Evolutionary conservation across 2,329 filamentous ascomycete species (phyloP), one percentile per base, ranked within the genome.

Genomic region (Teratosphaeria nubilosa): DNA sequence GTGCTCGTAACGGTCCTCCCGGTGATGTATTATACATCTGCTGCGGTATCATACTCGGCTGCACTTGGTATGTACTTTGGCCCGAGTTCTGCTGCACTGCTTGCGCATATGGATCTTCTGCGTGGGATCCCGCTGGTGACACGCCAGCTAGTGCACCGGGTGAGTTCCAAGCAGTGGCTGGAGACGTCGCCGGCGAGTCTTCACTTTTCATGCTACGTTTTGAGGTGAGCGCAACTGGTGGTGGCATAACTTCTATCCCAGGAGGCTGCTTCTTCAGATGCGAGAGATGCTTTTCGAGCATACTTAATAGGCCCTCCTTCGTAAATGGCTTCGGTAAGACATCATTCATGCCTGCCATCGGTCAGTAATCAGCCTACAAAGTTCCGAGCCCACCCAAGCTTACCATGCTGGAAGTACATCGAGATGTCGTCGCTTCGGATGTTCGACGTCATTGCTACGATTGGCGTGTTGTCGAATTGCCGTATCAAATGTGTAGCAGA

Each of bases 361-460:
- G 37, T 59, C 51, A 59, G 61, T 57, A 24, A 27, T 13, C 32
- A 9, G 20, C 6, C 13, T 16, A 25, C 10, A 54, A 25, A 16
- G 31, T 13, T 13, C 22, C 11, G 24, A 3, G 1, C 5, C 4
- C 7, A n/a, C 3, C n/a, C 14, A 30, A 6, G 68, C 86, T 78
- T 81, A 94, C 91, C 94, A 76, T 95, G 91, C 68, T 92, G 86
- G 76, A 96, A 97, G 72, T 99, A 99, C 76, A 95, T 91, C 56
- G 92, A 89, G 61, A 97, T 95, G 71, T 99, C 94, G 68, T 96
- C 92, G 60, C 90, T 91, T 63, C 94, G 84, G 63, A 99, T 97
- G 70, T 97, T 99, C 3, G 92, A 96, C 2, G 94, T 99, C 94
- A 99, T 97, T 53, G 94, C 94, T 59, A 99, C 90, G 67, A 99